These are phyloP conservation scores for Globisporangium apiculatum DNA, from an alignment of 352 stramenopile genomes.

Conservation along the genomic window DNA sequence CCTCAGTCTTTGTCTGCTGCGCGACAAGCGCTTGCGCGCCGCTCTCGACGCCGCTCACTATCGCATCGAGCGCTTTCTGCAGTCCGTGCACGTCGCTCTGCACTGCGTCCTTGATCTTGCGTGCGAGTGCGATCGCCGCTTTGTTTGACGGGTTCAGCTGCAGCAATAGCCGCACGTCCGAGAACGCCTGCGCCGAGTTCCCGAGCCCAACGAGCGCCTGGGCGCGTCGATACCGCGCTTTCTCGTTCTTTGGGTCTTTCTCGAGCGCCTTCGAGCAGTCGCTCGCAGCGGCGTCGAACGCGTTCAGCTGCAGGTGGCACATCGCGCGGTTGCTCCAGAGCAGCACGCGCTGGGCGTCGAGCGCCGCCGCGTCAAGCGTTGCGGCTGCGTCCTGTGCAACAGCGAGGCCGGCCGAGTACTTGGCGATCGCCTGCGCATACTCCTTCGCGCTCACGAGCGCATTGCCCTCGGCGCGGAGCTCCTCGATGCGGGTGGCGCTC, in stretches of 20 bases:
- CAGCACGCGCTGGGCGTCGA: slow-evolving; percentile 42
- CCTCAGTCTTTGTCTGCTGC: slow-evolving; percentile 34
- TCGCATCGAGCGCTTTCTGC: slow-evolving; percentile 67
- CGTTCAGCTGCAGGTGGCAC: slow-evolving; percentile 57
- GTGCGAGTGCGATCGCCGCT: slow-evolving; percentile 49
- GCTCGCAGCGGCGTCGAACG: slow-evolving; percentile 40
- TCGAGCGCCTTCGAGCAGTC: slow-evolving; percentile 52
- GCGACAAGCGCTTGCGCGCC: slow-evolving; percentile 17
- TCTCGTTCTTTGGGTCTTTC: slow-evolving; percentile 51
- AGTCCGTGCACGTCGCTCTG: slow-evolving; percentile 69
- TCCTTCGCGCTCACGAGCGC: slow-evolving; percentile 72
- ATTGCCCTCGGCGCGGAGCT: slow-evolving; percentile 60
- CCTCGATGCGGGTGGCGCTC: slow-evolving; percentile 35
- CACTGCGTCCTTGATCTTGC: slow-evolving; percentile 70
- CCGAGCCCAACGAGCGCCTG: slow-evolving; percentile 63
- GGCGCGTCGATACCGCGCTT: slow-evolving; percentile 71
- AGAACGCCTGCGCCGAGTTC: slow-evolving; percentile 60
- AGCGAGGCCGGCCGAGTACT: slow-evolving; percentile 57
- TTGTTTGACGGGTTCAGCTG: slow-evolving; percentile 72
- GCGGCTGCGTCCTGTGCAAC: slow-evolving; percentile 5
- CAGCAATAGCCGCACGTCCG: slow-evolving; percentile 66
- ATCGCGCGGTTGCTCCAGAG: slow-evolving; percentile 76
- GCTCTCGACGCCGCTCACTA: slow-evolving; percentile 23
- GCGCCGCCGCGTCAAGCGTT: slow-evolving; percentile 11
- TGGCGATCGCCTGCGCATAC: slow-evolving; percentile 42